These are phyloP conservation scores for Trichophyton simii DNA, from an alignment of 2,329 filamentous ascomycete species.

Conservation along the genomic window DNA sequence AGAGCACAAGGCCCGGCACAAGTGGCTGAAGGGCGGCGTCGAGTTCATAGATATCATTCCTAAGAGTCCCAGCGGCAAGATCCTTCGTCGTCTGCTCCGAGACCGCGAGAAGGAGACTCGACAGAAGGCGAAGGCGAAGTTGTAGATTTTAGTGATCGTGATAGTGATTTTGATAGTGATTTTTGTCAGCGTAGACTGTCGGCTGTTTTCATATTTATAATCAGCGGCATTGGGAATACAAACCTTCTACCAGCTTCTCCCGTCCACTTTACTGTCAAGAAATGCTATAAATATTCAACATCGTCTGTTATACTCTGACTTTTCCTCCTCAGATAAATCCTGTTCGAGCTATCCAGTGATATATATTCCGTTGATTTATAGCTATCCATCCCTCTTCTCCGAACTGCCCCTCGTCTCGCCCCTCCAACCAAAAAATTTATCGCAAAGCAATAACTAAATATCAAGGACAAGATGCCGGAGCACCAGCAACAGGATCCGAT, in stretches of 20 bases:
- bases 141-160: constrained; percentile 36
- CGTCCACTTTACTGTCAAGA: neutral
- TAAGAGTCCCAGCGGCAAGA: constrained; percentile 52
- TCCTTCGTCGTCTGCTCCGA: constrained; percentile 50
- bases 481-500: neutral
- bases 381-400: neutral
- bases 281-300: neutral
- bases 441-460: neutral
- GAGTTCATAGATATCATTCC: constrained; percentile 47
- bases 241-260: neutral
- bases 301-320: neutral
- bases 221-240: neutral
- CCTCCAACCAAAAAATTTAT: neutral
- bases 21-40: constrained; percentile 50
- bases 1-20: constrained; percentile 48
- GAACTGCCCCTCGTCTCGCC: neutral
- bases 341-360: neutral
- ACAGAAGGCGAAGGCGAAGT: constrained; percentile 51
- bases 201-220: neutral
- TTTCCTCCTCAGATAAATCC: neutral
- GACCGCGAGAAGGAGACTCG: constrained; percentile 61
- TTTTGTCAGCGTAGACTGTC: neutral
- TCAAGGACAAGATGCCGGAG: neutral
- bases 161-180: neutral
- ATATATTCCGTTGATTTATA: neutral